Percentiles rank a stretch among this genome's conserved stretches.
phyloP scores from a whole-genome alignment of 2,329 filamentous ascomycete species.

The Incumbomyces lentus region DNA sequence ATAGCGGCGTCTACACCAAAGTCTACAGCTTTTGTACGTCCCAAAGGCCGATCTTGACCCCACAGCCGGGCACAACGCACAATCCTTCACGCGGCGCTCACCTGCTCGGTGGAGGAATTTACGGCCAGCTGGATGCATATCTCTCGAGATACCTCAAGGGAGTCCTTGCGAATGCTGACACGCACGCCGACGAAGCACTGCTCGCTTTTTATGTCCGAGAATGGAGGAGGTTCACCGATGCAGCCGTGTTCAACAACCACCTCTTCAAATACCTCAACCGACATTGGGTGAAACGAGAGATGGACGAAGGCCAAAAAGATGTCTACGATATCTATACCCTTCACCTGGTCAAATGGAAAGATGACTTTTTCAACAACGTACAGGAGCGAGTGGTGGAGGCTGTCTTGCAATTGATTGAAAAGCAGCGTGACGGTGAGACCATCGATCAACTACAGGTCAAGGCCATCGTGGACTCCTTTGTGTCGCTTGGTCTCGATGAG shows the following conservation, averaged over 20 bases:
- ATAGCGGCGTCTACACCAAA: slow-evolving; percentile 46
- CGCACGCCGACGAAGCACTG: slow-evolving; percentile 79
- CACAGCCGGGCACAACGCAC: slow-evolving; percentile 29
- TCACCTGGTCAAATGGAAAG: slow-evolving; percentile 89
- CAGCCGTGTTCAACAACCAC: slow-evolving; percentile 95
- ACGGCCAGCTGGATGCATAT: slow-evolving; percentile 81
- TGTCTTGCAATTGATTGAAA: slow-evolving; percentile 89
- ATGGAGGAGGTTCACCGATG: slow-evolving; percentile 91
- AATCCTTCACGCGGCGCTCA: slow-evolving; percentile 59
- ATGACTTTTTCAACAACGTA: slow-evolving; percentile 76
- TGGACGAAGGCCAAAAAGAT: slow-evolving; percentile 97
- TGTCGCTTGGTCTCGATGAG: slow-evolving; percentile 89
- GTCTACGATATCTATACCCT: slow-evolving; percentile 97
- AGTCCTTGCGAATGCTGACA: slow-evolving; percentile 62
- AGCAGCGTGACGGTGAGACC: slow-evolving; percentile 92
- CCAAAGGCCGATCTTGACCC: slow-evolving; percentile 67
- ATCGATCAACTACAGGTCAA: slow-evolving; percentile 97
- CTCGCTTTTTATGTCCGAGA: slow-evolving; percentile 90
- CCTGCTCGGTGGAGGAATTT: slow-evolving; percentile 88
- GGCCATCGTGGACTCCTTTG: slow-evolving; percentile 90
- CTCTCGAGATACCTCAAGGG: slow-evolving; percentile 64
- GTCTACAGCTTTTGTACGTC: slow-evolving; percentile 99
- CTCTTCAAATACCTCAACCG: slow-evolving; percentile 92
- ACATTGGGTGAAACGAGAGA: slow-evolving; percentile 98
- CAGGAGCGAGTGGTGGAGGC: slow-evolving; percentile 87